Base-by-base conservation (phyloP, 306 rosid species). In the Castanea sativa region DNA sequence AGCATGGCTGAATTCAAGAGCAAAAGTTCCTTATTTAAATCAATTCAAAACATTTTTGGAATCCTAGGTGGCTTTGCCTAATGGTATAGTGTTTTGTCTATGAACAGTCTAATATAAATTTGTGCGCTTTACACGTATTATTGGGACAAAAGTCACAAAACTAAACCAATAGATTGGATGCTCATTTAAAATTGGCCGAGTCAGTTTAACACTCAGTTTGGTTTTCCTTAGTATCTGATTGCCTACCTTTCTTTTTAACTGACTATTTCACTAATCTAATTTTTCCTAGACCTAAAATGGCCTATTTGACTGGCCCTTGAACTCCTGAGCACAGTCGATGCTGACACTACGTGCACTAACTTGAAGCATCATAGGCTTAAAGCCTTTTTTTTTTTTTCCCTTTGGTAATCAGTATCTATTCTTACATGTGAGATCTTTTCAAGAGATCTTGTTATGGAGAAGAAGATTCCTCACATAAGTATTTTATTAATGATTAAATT, bases 281-380 rank as follows among this genome's bases (percentile, higher is more conserved):
- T 79, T 64, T 35, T 21, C 33, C 25, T 14, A 21, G 6, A 59
- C 19, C 32, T 7, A 75, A 71, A 82, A 79, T 73, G 80, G 77
- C 23, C 59, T 41, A 73, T 49, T 85, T 85, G 88, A 82, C 88
- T 75, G 30, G 12, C 56, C 57, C 71, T 75, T 71, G 73, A 85
- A 64, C 68, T 45, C 69, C 76, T 33, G 35, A 61, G 69, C 58
- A 32, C 20, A 78, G 67, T 85, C 52, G 69, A 64, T 84, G 88
- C 84, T 72, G 84, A 85, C 86, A 79, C 82, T 72, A 14, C 71
- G 18, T 67, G 80, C 88, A 85, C 83, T 79, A 79, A 49, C 67
- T 21, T 41, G 18, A 71, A 85, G 83, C 70, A 78, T 82, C 85
- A 78, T 79, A 79, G 76, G 82, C 86, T 67, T 67, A 57, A 75